Evolutionary conservation across 768 basidiomycete species (phyloP).

Genomic region (Clathrus columnatus): DNA sequence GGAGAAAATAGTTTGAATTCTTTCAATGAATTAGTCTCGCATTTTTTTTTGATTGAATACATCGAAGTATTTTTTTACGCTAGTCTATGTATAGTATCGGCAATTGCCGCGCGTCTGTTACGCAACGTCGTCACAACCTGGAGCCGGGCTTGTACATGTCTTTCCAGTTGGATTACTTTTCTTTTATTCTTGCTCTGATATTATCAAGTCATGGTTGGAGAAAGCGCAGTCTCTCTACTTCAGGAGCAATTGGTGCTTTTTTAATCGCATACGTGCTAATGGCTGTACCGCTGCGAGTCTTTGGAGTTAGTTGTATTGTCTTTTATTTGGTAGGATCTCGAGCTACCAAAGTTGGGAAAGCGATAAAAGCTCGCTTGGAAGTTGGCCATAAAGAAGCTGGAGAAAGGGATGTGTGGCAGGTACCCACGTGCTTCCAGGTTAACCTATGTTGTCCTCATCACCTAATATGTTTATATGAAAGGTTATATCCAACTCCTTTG

Average conservation of each 20-base stretch:
- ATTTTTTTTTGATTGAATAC: no score
- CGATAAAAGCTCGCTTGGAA: slow-evolving; percentile 65
- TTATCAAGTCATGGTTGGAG: slow-evolving; percentile 63
- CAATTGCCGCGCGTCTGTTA: no score
- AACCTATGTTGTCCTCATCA: not conserved
- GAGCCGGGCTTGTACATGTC: no score
- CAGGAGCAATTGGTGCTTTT: slow-evolving; percentile 72
- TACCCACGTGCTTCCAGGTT: slow-evolving; percentile 21
- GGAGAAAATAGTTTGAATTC: not conserved
- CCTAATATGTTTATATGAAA: slow-evolving; percentile 9
- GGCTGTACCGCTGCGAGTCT: slow-evolving; percentile 53
- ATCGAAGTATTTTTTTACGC: no score
- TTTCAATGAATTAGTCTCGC: no score
- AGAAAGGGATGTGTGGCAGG: slow-evolving; percentile 72
- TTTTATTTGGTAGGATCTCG: slow-evolving; percentile 76
- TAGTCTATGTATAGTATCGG: no score
- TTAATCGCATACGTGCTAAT: slow-evolving; percentile 67
- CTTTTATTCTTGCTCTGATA: slow-evolving; percentile 40
- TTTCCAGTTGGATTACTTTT: slow-evolving; percentile 15
- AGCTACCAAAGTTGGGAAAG: slow-evolving; percentile 82
- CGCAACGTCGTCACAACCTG: no score
- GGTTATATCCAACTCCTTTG: slow-evolving; percentile 63
- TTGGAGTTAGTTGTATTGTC: slow-evolving; percentile 58
- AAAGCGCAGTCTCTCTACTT: slow-evolving; percentile 65
- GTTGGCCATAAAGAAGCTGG: slow-evolving; percentile 70